Evolutionary conservation across 345 rosid genomes (phyloP).

Genomic region (Eutrema yunnanense): DNA sequence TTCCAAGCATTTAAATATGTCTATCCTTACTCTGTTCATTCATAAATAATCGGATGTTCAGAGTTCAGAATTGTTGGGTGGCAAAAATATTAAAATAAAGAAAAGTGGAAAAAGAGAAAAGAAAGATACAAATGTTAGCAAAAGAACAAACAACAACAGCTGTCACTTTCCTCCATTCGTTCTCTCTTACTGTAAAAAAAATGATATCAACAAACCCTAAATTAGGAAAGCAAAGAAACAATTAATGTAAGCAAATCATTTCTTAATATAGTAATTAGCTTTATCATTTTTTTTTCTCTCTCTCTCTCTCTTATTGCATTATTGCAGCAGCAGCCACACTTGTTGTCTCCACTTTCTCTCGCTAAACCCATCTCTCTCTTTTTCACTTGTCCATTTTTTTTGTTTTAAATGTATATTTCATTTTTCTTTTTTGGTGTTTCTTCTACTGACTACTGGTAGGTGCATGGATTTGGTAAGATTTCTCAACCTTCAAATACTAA

Average conservation of each 20-base stretch:
- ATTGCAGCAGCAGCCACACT: constrained; percentile 27
- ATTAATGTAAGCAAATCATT: constrained; percentile 21
- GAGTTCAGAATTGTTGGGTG: constrained; percentile 6
- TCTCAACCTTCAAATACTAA: constrained; percentile 9
- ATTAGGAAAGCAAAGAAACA: constrained; percentile 31
- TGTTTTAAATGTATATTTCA: background rate
- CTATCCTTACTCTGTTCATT: background rate
- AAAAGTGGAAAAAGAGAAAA: background rate
- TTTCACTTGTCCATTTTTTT: constrained; percentile 9
- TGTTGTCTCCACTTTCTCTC: constrained; percentile 25
- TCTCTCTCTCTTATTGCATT: constrained; percentile 16
- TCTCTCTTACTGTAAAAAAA: background rate
- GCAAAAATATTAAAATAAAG: background rate
- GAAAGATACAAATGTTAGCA: constrained; percentile 6
- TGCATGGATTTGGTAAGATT: constrained; percentile 33
- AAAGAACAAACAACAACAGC: constrained; percentile 28
- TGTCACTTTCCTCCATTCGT: constrained; percentile 15
- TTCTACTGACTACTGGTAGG: constrained; percentile 27
- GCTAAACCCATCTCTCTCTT: constrained; percentile 29
- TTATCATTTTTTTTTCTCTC: constrained; percentile 1
- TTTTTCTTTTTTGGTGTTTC: constrained; percentile 20
- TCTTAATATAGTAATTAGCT: constrained; percentile 1
- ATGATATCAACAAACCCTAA: constrained; percentile 36
- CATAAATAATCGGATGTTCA: constrained; percentile 17
- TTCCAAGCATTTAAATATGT: background rate